phyloP scores from a whole-genome alignment of 345 rosid genomes.

The Gossypium arboreum region DNA sequence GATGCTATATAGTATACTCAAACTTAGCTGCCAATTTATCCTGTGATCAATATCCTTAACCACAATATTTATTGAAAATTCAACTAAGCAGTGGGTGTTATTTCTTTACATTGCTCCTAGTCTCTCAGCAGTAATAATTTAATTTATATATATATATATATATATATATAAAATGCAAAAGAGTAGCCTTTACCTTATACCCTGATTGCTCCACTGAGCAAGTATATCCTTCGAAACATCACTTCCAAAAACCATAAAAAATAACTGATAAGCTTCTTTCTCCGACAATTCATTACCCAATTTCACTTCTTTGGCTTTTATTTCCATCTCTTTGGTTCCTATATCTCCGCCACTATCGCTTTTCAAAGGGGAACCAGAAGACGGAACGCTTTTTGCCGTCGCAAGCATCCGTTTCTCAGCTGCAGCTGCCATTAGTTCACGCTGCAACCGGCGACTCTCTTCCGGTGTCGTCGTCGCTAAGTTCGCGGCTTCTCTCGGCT shows the following conservation, averaged over 20 bases:
- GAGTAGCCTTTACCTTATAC: conserved; percentile 47
- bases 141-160: neutral
- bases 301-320: conserved; percentile 20
- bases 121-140: neutral
- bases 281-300: conserved; percentile 24
- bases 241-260: conserved; percentile 69
- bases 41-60: neutral
- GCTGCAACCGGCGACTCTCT: conserved; percentile 58
- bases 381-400: conserved; percentile 24
- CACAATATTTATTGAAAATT: neutral
- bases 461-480: conserved; percentile 31
- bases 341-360: conserved; percentile 19
- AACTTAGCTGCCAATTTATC: neutral
- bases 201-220: conserved; percentile 37
- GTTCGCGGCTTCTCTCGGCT: conserved; percentile 58
- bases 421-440: conserved; percentile 96
- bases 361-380: conserved; percentile 28
- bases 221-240: conserved; percentile 66
- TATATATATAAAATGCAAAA: neutral
- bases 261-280: conserved; percentile 63
- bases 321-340: conserved; percentile 25
- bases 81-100: neutral
- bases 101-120: neutral
- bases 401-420: conserved; percentile 20
- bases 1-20: neutral